Conservation (phyloP, 2,329 filamentous ascomycete genomes). For the Aspergillus sergii region DNA sequence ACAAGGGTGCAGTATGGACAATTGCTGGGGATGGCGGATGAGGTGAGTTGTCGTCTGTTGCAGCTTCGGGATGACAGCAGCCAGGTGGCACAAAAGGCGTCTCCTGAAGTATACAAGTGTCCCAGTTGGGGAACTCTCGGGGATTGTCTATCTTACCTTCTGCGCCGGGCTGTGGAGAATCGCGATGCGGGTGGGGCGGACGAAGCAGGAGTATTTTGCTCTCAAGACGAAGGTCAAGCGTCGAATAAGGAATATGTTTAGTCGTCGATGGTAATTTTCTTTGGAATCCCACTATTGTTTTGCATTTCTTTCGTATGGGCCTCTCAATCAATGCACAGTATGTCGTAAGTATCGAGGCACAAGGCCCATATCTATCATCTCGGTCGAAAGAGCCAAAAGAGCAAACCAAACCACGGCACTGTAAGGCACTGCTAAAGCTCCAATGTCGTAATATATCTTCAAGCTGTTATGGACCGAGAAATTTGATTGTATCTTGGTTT, state of each 20-base stretch:
- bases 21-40: slow-evolving; percentile 63
- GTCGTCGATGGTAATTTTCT: neutral
- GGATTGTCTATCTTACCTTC: slow-evolving; percentile 79
- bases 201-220: slow-evolving; percentile 45
- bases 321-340: neutral
- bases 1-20: slow-evolving; percentile 59
- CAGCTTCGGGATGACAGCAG: slow-evolving; percentile 39
- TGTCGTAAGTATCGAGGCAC: neutral
- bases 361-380: neutral
- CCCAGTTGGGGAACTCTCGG: slow-evolving; percentile 59
- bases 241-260: neutral
- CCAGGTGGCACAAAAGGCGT: neutral
- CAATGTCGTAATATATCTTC: neutral
- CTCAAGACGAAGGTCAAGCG: slow-evolving; percentile 26
- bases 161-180: slow-evolving; percentile 61
- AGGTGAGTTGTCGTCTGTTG: slow-evolving; percentile 58
- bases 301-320: neutral
- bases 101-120: slow-evolving; percentile 57
- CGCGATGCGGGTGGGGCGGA: slow-evolving; percentile 58
- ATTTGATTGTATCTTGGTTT: neutral
- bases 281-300: neutral
- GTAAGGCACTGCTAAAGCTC: neutral
- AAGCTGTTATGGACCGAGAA: neutral
- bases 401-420: neutral
- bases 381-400: neutral